phyloP scores from a whole-genome alignment of 345 rosid species.

The Theobroma cacao region DNA sequence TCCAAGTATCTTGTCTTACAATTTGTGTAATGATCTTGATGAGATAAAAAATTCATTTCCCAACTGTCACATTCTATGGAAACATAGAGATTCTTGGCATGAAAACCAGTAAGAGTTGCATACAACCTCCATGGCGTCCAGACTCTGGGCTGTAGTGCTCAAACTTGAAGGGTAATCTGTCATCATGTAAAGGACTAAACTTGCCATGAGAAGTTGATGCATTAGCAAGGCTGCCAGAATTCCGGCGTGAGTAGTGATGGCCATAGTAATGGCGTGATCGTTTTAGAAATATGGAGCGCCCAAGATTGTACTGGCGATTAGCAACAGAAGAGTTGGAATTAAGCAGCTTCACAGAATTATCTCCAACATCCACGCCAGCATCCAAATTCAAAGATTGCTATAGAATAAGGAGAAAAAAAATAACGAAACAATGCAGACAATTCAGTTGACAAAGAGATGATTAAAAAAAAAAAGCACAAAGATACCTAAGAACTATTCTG shows the following conservation, averaged over 20 bases:
- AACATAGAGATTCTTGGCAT: background rate
- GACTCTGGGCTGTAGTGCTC: constrained; percentile 28
- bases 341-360: constrained; percentile 32
- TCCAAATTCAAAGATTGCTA: constrained; percentile 40
- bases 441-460: background rate
- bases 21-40: background rate
- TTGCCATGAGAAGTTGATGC: constrained; percentile 50
- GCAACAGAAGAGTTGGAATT: constrained; percentile 30
- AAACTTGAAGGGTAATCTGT: constrained; percentile 41
- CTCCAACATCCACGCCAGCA: constrained; percentile 33
- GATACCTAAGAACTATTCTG: background rate
- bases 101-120: background rate
- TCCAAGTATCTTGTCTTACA: background rate
- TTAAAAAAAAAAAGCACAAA: background rate
- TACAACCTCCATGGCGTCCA: constrained; percentile 35
- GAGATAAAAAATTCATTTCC: background rate
- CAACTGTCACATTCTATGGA: background rate
- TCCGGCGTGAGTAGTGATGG: constrained; percentile 51
- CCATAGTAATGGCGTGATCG: constrained; percentile 54
- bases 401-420: constrained; percentile 8
- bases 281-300: constrained; percentile 52
- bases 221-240: constrained; percentile 36
- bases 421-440: background rate
- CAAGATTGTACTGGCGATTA: constrained; percentile 39
- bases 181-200: constrained; percentile 29